Conservation (phyloP, 2,329 filamentous ascomycete species). For the Zymoseptoria pseudotritici region DNA sequence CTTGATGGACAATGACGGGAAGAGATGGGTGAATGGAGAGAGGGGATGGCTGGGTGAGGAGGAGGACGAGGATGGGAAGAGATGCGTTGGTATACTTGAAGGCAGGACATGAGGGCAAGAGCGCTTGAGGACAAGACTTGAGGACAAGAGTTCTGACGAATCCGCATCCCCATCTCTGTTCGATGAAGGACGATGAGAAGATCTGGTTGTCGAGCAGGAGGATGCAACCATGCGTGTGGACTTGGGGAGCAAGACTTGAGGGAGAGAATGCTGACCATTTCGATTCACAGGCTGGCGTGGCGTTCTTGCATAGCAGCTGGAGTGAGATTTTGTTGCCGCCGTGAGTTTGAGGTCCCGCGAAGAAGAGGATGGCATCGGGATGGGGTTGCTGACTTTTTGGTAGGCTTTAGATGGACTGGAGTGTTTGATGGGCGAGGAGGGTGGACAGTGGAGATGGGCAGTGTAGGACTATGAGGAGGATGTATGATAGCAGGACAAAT, state of each 20-base stretch:
- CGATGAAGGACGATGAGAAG: not conserved
- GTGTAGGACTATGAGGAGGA: conserved; percentile 3
- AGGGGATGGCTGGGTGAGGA: not conserved
- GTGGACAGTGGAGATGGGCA: not conserved
- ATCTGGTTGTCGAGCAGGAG: too few species aligned
- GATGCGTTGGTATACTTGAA: too few species aligned
- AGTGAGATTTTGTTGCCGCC: conserved; percentile 44
- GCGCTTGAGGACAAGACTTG: too few species aligned
- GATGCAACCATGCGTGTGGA: too few species aligned
- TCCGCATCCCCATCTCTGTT: too few species aligned
- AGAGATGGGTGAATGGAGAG: not conserved
- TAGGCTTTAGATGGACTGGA: conserved; percentile 2
- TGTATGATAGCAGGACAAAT: not conserved
- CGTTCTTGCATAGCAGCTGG: conserved; percentile 48
- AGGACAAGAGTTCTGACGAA: too few species aligned
- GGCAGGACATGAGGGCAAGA: too few species aligned
- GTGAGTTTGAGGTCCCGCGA: conserved; percentile 26
- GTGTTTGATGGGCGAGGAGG: not conserved
- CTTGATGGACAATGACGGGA: not conserved
- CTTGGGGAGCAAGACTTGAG: not conserved
- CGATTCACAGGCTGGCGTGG: conserved; percentile 38
- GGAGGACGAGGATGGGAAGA: conserved; percentile 2
- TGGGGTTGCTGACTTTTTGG: not conserved
- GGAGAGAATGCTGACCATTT: conserved; percentile 4
- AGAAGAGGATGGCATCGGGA: not conserved